A percentile compares a stretch with the other conserved stretches of the same genome.
phyloP scores from a whole-genome alignment of 139 green algal genomes.

The Choricystis sp. region DNA sequence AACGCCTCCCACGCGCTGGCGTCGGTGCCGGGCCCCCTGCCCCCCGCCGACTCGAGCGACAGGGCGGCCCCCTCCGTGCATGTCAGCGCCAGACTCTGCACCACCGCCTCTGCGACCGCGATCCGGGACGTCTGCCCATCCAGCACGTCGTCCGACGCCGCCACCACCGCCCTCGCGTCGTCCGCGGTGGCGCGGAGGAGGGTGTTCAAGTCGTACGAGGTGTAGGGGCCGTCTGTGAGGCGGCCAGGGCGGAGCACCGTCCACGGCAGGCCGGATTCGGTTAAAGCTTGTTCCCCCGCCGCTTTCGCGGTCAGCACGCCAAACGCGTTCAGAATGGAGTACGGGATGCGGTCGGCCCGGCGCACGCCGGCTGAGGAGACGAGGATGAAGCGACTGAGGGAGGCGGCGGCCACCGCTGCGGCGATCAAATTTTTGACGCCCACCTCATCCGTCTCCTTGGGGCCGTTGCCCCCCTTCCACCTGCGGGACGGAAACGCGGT shows the following conservation, averaged over 20 bases:
- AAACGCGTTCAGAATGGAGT: conserved; percentile 80
- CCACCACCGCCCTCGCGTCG: conserved; percentile 15
- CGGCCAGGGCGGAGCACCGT: conserved; percentile 78
- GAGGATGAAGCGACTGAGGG: conserved; percentile 69
- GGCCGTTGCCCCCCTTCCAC: conserved; percentile 63
- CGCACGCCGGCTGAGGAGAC: conserved; percentile 75
- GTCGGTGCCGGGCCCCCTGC: conserved; percentile 46
- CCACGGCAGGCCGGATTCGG: conserved; percentile 60
- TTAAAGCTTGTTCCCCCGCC: conserved; percentile 47
- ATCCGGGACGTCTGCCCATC: conserved; percentile 57
- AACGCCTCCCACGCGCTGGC: conserved; percentile 31
- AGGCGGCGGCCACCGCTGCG: conserved; percentile 7
- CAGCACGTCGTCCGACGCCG: conserved; percentile 46
- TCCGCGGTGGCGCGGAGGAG: conserved; percentile 53
- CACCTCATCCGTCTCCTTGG: conserved; percentile 56
- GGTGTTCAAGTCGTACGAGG: conserved; percentile 94
- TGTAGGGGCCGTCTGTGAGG: conserved; percentile 94
- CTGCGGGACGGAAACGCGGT: conserved; percentile 73
- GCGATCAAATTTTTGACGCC: conserved; percentile 56
- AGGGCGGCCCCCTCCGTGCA: conserved; percentile 24
- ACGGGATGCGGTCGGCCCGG: conserved; percentile 47
- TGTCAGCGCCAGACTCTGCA: conserved; percentile 35
- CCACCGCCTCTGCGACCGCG: conserved; percentile 51
- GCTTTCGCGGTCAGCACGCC: conserved; percentile 88
- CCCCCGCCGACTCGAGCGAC: conserved; percentile 35